These are phyloP conservation scores for Stephania yunnanensis DNA, from an alignment of 164 flowering plant genomes.

Conservation along the genomic window DNA sequence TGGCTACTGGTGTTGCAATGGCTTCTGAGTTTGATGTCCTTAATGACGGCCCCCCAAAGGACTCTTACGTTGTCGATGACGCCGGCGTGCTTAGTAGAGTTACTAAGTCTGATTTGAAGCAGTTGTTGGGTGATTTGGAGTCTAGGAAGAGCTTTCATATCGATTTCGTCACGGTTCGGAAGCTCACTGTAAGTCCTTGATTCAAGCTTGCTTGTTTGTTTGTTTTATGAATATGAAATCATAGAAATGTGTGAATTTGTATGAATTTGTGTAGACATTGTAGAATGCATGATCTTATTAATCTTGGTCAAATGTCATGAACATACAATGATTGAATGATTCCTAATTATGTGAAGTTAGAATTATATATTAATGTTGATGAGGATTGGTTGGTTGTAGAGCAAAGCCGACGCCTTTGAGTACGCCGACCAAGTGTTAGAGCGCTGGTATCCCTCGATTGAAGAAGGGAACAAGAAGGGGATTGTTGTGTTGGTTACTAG, in stretches of 20 bases:
- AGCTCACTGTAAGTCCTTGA: conserved; percentile 64
- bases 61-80: conserved; percentile 78
- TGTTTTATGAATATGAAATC: too few relatives aligned
- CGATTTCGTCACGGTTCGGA: conserved; percentile 79
- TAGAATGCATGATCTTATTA: too few relatives aligned
- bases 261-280: too few relatives aligned
- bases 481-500: conserved; percentile 89
- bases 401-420: conserved; percentile 99
- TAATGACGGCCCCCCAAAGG: conserved; percentile 73
- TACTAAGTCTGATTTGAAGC: conserved; percentile 78
- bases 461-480: conserved; percentile 90
- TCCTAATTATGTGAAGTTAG: too few relatives aligned
- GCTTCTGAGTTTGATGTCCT: conserved; percentile 93
- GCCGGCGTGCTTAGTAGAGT: conserved; percentile 91
- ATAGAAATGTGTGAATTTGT: too few relatives aligned
- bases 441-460: conserved; percentile 84
- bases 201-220: too few relatives aligned
- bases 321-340: too few relatives aligned
- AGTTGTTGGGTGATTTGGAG: conserved; percentile 78
- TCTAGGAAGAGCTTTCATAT: conserved; percentile 72
- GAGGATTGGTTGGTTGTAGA: conserved; percentile 41
- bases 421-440: conserved; percentile 95
- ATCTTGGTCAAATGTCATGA: too few relatives aligned
- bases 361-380: neutral
- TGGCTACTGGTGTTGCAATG: conserved; percentile 27